Evolutionary conservation across 2,329 filamentous ascomycete genomes (phyloP), one percentile per base, ranked within the genome.

Genomic region (Daldinia sp.): DNA sequence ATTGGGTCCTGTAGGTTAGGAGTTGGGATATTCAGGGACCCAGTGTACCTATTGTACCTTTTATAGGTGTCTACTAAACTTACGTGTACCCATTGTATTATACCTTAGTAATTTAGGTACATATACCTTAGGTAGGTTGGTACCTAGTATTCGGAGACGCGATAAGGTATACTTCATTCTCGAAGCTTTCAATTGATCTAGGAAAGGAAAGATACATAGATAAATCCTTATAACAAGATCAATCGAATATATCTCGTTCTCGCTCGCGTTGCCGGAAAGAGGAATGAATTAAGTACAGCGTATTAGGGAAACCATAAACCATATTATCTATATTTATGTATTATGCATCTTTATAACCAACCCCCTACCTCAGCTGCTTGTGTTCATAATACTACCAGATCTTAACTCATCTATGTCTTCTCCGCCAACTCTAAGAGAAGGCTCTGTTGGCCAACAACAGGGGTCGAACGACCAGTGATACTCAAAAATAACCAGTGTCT

Each of bases 21-120:
- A 46, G 42, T 26, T 46, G 20, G 42, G 42, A 48, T 48, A 26
- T 48, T 48, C 44, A 48, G 44, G 44, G 44, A 20, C 23, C 5
- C 18, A 4, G 23, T 48, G 20, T 26, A 48, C 28, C 28, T 23
- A 23, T 23, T 2, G 20, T 23, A 23, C 20, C 20, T 23, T 23
- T 23, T 23, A 23, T 2, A 23, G 20, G 20, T 23, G 2, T 2
- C 20, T 23, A 23, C n/a, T n/a, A n/a, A n/a, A 23, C 20, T 23
- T 23, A 23, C 20, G 20, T 28, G 20, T 4, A 9, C 44, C 28
- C 23, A 13, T 28, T 10, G 9, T 33, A 33, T 33, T 3, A 6
- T 33, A 33, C 30, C 30, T 33, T 33, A 33, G 30, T n/a, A n/a
- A n/a, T n/a, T n/a, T n/a, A n/a, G n/a, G n/a, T n/a, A n/a, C n/a